A percentile compares a stretch with the other conserved stretches of the same genome.
These are phyloP conservation scores for Jatropha podagrica DNA, from an alignment of 441 rosid species.

Conservation along the genomic window DNA sequence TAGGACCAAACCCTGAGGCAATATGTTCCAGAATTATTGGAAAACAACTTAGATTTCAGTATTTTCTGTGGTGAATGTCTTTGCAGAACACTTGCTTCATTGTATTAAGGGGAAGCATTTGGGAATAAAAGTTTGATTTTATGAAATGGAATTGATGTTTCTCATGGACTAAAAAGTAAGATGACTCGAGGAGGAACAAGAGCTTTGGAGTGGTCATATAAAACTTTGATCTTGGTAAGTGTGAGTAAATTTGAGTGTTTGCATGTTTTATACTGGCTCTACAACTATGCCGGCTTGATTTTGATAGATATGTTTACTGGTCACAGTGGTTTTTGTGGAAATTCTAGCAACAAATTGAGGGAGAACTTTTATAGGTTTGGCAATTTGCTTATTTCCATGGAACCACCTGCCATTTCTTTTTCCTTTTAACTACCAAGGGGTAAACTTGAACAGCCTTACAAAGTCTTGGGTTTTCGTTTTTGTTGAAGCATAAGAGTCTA, in stretches of 20 bases:
- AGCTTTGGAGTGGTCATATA: not conserved
- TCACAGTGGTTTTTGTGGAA: not conserved
- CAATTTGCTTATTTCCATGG: not conserved
- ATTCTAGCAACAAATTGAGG: not conserved
- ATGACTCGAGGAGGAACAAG: not conserved
- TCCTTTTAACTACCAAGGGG: not conserved
- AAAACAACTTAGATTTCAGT: not conserved
- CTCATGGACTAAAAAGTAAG: not conserved
- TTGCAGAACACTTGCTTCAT: not conserved
- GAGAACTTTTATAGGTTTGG: not conserved
- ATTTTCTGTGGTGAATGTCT: not conserved
- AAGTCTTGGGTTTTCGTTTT: not conserved
- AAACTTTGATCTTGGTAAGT: not conserved
- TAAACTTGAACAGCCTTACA: not conserved
- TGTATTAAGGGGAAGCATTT: not conserved
- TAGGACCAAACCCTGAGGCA: not conserved
- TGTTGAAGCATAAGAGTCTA: not conserved
- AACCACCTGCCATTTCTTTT: not conserved
- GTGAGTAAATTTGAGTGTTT: not conserved
- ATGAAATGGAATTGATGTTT: not conserved
- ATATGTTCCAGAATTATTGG: not conserved
- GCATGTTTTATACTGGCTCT: conserved; percentile 5
- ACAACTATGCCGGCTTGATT: not conserved
- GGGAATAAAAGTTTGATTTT: conserved; percentile 2
- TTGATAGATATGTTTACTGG: not conserved